A percentile compares a stretch with the other conserved stretches of the same genome.
Conservation (phyloP, 345 rosid genomes). For the Salix suchowensis region DNA sequence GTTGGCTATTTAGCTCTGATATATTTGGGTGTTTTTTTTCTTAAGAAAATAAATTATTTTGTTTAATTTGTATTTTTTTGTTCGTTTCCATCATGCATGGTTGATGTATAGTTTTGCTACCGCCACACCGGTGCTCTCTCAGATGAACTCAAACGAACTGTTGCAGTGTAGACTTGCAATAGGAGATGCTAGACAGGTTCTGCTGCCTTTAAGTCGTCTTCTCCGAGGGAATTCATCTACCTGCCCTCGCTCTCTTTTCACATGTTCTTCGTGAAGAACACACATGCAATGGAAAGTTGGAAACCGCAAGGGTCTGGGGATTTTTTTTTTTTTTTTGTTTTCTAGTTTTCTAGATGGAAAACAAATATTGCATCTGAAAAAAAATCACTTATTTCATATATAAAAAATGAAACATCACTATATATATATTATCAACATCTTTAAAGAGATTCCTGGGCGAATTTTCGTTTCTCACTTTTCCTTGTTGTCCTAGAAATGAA, state of each 20-base stretch:
- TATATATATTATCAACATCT: too few relatives aligned
- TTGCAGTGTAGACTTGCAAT: neutral
- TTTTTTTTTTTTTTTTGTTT: too few relatives aligned
- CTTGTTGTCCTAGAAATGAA: neutral
- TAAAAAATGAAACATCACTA: too few relatives aligned
- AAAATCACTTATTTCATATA: too few relatives aligned
- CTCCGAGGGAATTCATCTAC: neutral
- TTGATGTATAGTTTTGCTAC: neutral
- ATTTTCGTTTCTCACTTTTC: neutral
- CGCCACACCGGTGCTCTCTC: neutral
- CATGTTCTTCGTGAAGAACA: neutral
- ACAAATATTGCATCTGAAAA: too few relatives aligned
- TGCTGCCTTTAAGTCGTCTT: neutral
- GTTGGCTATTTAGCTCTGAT: slow-evolving; percentile 32
- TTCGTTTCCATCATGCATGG: slow-evolving; percentile 1
- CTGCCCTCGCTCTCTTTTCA: neutral
- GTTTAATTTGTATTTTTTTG: slow-evolving; percentile 10
- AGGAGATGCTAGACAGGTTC: neutral
- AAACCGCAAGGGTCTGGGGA: too few relatives aligned
- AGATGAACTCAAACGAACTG: neutral
- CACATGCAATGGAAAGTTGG: too few relatives aligned
- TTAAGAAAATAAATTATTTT: neutral
- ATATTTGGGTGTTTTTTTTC: slow-evolving; percentile 10
- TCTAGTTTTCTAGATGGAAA: too few relatives aligned
- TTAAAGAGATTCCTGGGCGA: neutral